These are phyloP conservation scores for Ophiosphaerella herpotricha DNA, from an alignment of 2,329 filamentous ascomycete species.

Conservation along the genomic window DNA sequence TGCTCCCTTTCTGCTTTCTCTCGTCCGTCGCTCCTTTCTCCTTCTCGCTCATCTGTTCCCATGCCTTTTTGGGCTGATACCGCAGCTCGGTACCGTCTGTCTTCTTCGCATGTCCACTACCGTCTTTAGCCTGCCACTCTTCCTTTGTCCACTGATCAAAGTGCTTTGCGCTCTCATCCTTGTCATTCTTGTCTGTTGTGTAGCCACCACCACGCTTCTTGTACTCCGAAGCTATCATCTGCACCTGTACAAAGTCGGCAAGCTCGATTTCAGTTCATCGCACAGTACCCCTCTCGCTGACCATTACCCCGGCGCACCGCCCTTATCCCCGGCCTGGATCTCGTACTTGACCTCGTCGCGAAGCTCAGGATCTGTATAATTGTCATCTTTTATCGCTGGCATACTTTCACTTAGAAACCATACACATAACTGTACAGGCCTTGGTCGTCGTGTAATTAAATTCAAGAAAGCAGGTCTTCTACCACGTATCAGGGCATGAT, in stretches of 20 bases:
- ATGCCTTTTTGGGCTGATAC: constrained; percentile 52
- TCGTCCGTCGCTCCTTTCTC: constrained; percentile 54
- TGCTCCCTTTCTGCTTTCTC: constrained; percentile 52
- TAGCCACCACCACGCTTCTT: constrained; percentile 55
- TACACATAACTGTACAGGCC: background rate
- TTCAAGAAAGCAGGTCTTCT: background rate
- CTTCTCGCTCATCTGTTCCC: constrained; percentile 53
- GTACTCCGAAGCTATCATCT: constrained; percentile 54
- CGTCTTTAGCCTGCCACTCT: constrained; percentile 57
- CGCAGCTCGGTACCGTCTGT: constrained; percentile 4
- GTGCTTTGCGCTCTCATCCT: constrained; percentile 51
- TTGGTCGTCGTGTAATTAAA: background rate
- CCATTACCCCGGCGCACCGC: constrained; percentile 56
- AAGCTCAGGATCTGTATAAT: constrained; percentile 54
- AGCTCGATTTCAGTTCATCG: background rate
- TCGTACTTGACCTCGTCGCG: constrained; percentile 54
- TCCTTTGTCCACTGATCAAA: constrained; percentile 54
- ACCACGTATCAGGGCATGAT: background rate
- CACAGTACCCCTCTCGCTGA: constrained; percentile 51
- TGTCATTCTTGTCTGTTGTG: constrained; percentile 52
- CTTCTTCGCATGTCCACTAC: constrained; percentile 50
- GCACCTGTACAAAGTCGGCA: constrained; percentile 37
- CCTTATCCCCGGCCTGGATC: constrained; percentile 52
- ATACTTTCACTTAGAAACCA: constrained; percentile 30
- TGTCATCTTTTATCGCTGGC: constrained; percentile 49